These are phyloP conservation scores for Naumovozyma baii DNA, from an alignment of 805 yeast genomes.

Conservation along the genomic window DNA sequence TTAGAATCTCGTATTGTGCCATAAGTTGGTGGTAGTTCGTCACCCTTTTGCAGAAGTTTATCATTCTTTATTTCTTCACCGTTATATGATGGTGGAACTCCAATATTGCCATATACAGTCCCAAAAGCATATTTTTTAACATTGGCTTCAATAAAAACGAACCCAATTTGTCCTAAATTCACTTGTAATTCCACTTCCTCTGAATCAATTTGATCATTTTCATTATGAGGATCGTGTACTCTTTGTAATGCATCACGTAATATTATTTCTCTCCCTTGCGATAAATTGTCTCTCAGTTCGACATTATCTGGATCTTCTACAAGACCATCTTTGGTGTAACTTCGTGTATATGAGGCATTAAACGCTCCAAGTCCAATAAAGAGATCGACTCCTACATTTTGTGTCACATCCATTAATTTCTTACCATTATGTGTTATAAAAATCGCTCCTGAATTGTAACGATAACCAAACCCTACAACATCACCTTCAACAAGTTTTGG, in stretches of 20 bases:
- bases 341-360: constrained; percentile 32
- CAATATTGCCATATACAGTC: constrained; percentile 34
- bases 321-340: constrained; percentile 29
- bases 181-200: constrained; percentile 41
- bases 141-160: constrained; percentile 72
- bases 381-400: constrained; percentile 45
- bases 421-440: constrained; percentile 94
- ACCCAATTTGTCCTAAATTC: constrained; percentile 70
- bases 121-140: constrained; percentile 80
- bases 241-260: constrained; percentile 17
- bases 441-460: constrained; percentile 69
- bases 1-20: constrained; percentile 41
- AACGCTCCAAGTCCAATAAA: constrained; percentile 34
- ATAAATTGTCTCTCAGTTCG: constrained; percentile 18
- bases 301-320: constrained; percentile 30
- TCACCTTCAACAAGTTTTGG: constrained; percentile 65
- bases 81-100: constrained; percentile 37
- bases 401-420: constrained; percentile 70
- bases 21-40: constrained; percentile 60
- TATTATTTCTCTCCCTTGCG: constrained; percentile 17
- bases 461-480: constrained; percentile 85
- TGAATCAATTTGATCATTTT: constrained; percentile 15
- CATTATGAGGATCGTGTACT: constrained; percentile 16
- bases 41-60: constrained; percentile 58
- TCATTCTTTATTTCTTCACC: constrained; percentile 38